Percentiles rank a stretch among this genome's conserved stretches.
Evolutionary conservation across 129 eudicot species (phyloP).

Genomic region (Sambucus nigra): DNA sequence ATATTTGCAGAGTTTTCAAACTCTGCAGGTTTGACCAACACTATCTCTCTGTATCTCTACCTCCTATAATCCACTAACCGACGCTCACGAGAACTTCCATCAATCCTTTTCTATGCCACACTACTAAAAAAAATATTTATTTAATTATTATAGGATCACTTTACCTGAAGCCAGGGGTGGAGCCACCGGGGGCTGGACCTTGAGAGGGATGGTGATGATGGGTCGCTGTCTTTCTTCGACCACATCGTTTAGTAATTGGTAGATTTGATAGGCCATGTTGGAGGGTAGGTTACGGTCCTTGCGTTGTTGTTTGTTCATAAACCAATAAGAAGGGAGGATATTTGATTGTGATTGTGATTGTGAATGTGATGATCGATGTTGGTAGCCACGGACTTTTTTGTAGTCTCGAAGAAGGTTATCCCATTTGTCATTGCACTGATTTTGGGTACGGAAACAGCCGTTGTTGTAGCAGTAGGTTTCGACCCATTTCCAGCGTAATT

Average conservation of each 20-base stretch:
- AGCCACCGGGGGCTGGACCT: slow-evolving; percentile 6
- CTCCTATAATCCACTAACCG: slow-evolving; percentile 7
- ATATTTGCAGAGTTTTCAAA: slow-evolving; percentile 31
- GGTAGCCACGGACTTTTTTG: slow-evolving; percentile 43
- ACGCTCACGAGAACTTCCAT: slow-evolving; percentile 18
- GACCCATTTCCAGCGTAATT: slow-evolving; percentile 50
- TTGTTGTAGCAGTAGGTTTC: slow-evolving; percentile 43
- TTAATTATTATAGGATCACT: not conserved
- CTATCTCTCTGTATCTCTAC: slow-evolving; percentile 15
- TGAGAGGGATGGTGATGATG: not conserved
- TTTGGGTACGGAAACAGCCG: slow-evolving; percentile 42
- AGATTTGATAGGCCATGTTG: slow-evolving; percentile 25
- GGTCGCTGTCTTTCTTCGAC: slow-evolving; percentile 20
- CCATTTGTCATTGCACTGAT: slow-evolving; percentile 52
- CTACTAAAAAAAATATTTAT: not conserved
- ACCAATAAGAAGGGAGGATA: slow-evolving; percentile 29
- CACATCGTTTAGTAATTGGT: slow-evolving; percentile 32
- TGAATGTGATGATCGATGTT: slow-evolving; percentile 10
- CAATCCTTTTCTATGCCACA: not conserved
- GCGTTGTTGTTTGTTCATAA: slow-evolving; percentile 37
- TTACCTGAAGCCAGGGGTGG: slow-evolving; percentile 27
- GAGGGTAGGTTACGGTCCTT: slow-evolving; percentile 35
- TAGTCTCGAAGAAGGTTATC: slow-evolving; percentile 47
- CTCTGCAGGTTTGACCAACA: slow-evolving; percentile 52
- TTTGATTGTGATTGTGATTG: too few species aligned